Evolutionary conservation across 257 asterid genomes (phyloP), one percentile per base, ranked within the genome.

Genomic region (Gardenia jasminoides): DNA sequence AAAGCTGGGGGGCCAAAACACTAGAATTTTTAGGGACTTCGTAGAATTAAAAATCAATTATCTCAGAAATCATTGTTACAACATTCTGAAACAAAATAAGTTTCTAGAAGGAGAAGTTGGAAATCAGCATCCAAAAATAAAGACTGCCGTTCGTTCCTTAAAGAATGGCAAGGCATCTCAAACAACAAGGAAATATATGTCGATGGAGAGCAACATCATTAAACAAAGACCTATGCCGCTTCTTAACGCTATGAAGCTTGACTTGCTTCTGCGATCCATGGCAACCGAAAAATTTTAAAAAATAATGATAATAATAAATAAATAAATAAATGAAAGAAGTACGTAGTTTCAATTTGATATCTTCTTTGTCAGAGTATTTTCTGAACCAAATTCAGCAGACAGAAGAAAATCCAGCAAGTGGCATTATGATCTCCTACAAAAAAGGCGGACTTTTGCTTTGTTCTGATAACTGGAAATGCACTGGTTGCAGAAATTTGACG

Each of bases 11-110:
- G 52, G 65, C 41, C 22, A 67, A 50, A 59, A 3, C 31, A 24
- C 61, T 70, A 43, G 44, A 58, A 10, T 44, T 47, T 24, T 70
- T 16, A 4, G 39, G 13, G 17, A 43, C 2, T 36, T 36, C 41
- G 4, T 36, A 36, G 41, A 22, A 11, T 6, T 41, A 58, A 26
- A 13, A 52, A 73, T 17, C 19, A 19, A 72, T 75, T 70, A 56
- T 58, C 75, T 20, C 79, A 10, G 33, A 41, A 26, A 77, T 77
- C 41, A 8, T 26, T 67, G 67, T 44, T 61, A 67, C 75, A 50
- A 68, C 75, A 67, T 54, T 68, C 7, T 33, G 30, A 56, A 56
- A 61, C 71, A 41, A 41, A 24, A 20, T 39, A 56, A 15, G 56
- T 77, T 69, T 7, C 50, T 17, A 54, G 70, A 41, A 78, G n/a